Evolutionary conservation across 441 rosid species (phyloP), one percentile per base, ranked within the genome.

Genomic region (Geranium incanum): DNA sequence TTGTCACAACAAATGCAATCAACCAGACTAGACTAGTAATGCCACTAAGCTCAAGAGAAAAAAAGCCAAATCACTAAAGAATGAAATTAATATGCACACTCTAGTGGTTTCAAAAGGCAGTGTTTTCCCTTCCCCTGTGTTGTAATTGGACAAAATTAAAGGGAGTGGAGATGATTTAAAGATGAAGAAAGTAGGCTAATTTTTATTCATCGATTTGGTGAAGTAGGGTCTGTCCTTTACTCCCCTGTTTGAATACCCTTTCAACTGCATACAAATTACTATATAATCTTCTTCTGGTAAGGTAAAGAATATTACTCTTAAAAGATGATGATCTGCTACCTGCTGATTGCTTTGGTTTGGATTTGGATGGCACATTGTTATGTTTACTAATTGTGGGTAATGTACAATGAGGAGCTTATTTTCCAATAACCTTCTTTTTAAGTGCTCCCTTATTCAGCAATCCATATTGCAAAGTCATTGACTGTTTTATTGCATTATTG

Each of bases 371-470:
- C 60, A 52, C 60, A 0, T 16, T 52, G 60, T 16, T 52, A 52
- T 52, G 16, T 52, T 52, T 13, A 52, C 19, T 52, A n/a, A n/a
- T 52, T 52, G 28, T 59, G 64, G 64, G 64, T 19, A 59, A 19
- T 59, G 33, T 16, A 59, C 19, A 59, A 19, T 18, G 64, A 1
- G 23, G 28, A 59, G 64, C 33, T 59, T 59, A 59, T 36, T 59
- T 59, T 59, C 4, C 64, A 59, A 59, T 59, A 59, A 59, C 64
- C 64, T 18, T 59, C 63, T 57, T 59, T 59, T 59, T 59, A 59
- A 59, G 64, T 59, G 64, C 64, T 59, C 33, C 64, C 64, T 59
- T 59, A 59, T 59, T 59, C 64, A 59, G 64, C 64, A 59, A 18
- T 59, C 64, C 64, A 59, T 59, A 19, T 59, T 15, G 23, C 64